Evolutionary conservation across 306 rosid genomes (phyloP), one percentile per base, ranked within the genome.

Genomic region (Lathyrus oleraceus): DNA sequence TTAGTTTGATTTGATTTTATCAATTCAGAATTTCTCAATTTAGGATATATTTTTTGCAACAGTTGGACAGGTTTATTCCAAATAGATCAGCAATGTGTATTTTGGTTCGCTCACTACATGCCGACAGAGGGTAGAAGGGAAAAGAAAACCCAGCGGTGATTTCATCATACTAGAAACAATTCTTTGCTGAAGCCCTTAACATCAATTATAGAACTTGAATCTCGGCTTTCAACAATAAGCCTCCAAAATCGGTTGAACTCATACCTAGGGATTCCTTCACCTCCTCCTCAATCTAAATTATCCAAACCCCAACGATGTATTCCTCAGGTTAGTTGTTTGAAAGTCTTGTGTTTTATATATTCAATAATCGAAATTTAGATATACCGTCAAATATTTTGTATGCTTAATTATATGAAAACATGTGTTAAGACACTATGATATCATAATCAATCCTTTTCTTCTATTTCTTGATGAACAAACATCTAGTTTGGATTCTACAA

Each of bases 401-500:
- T 32, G 38, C 38, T 32, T 47, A 47, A 43, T 32, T 66, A 58
- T 48, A 69, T 73, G 66, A 48, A 66, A 63, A 45, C 79, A 91
- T 97, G 86, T 91, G 97, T 82, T 95, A 95, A 79, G 97, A 91
- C 84, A 91, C 92, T 25, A 85, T 91, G 91, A 95, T 91, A 59
- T 95, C 54, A 52, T 91, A 73, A 79, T 89, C 72, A 95, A 91
- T 58, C 97, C 99, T 63, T 91, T 96, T 35, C 91, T 91, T 75
- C 71, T 95, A 57, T 85, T 91, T 74, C 97, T 95, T 30, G 99
- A 95, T 66, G 96, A 95, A 74, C 99, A 96, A 73, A 95, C 96
- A 56, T 95, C 99, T 95, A 97, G 99, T 81, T 81, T 95, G 87
- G 96, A 91, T 79, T 95, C 99, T 23, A 95, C 99, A 27, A 95